Evolutionary conservation across 2,329 filamentous ascomycete species (phyloP).

Genomic region (Mariannaea elegans): DNA sequence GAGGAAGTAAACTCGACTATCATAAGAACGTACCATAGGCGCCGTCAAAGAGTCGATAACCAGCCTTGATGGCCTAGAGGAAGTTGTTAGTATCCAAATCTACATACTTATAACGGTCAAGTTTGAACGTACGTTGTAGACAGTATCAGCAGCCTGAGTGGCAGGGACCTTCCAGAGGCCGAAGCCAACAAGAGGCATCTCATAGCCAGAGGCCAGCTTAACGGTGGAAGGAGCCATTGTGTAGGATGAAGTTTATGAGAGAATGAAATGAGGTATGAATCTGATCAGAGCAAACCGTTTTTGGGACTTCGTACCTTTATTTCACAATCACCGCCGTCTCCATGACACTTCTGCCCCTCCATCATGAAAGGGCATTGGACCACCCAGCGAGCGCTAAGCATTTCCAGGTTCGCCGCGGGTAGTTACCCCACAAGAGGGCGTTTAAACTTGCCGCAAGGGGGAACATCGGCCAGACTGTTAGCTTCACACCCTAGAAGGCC

Average conservation of each 20-base stretch:
- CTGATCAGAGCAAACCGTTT: background rate
- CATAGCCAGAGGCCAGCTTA: constrained; percentile 37
- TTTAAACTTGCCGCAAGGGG: constrained; percentile 28
- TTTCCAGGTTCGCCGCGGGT: constrained; percentile 21
- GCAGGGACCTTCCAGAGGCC: constrained; percentile 75
- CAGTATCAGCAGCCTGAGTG: constrained; percentile 56
- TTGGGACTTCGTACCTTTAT: constrained; percentile 6
- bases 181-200: constrained; percentile 60
- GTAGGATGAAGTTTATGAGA: background rate
- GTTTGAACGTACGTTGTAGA: constrained; percentile 61
- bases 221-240: constrained; percentile 32
- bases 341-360: constrained; percentile 23
- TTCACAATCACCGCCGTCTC: constrained; percentile 14
- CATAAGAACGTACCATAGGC: constrained; percentile 47
- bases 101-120: background rate
- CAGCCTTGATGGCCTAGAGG: constrained; percentile 57
- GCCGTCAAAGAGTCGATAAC: constrained; percentile 62
- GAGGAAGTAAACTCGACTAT: background rate
- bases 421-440: constrained; percentile 1
- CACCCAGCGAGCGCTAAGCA: constrained; percentile 18
- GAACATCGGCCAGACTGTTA: constrained; percentile 13
- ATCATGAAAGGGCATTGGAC: constrained; percentile 10
- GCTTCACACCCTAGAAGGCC: constrained; percentile 5
- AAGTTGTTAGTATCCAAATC: constrained; percentile 1
- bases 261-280: background rate